These are phyloP conservation scores for Sutorius eximius DNA, from an alignment of 1,284 basidiomycete species.

Conservation along the genomic window DNA sequence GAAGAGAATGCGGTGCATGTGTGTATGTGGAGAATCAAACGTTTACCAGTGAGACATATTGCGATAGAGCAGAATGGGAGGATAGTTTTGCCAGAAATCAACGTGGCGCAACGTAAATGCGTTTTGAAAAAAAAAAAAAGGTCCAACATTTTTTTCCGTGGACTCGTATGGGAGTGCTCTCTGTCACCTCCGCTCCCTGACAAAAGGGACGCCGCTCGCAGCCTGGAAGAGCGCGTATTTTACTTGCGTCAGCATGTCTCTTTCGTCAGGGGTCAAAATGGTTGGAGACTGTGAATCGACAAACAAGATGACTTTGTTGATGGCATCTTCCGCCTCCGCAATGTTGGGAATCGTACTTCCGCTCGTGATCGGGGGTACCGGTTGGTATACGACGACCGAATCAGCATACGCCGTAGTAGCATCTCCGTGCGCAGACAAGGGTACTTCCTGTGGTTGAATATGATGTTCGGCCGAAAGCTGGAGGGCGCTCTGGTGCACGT, in stretches of 20 bases:
- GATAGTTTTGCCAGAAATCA: constrained; percentile 14
- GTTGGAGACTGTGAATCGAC: constrained; percentile 44
- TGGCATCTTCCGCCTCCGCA: constrained; percentile 50
- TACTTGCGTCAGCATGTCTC: constrained; percentile 43
- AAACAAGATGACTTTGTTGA: constrained; percentile 51
- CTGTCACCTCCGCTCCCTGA: constrained; percentile 34
- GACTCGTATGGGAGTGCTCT: not conserved
- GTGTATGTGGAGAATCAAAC: constrained; percentile 13
- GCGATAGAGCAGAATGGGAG: constrained; percentile 12
- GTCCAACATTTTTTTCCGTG: constrained; percentile 1
- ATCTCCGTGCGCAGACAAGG: constrained; percentile 30
- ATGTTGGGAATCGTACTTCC: constrained; percentile 34
- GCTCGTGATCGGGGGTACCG: constrained; percentile 34
- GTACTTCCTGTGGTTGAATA: constrained; percentile 33
- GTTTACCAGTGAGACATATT: constrained; percentile 24
- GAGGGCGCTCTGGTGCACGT: constrained; percentile 33
- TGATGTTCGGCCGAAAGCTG: constrained; percentile 34
- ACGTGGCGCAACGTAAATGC: constrained; percentile 14
- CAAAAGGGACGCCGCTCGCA: constrained; percentile 42
- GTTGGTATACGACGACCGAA: constrained; percentile 35
- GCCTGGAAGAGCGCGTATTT: constrained; percentile 50
- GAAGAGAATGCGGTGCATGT: constrained; percentile 27
- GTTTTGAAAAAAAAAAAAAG: constrained; percentile 14
- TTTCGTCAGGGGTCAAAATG: constrained; percentile 45
- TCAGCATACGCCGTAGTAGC: constrained; percentile 27